Percentiles rank a stretch among this genome's conserved stretches.
phyloP scores from a whole-genome alignment of 495 filamentous ascomycete genomes.

The Amorphotheca resinae region DNA sequence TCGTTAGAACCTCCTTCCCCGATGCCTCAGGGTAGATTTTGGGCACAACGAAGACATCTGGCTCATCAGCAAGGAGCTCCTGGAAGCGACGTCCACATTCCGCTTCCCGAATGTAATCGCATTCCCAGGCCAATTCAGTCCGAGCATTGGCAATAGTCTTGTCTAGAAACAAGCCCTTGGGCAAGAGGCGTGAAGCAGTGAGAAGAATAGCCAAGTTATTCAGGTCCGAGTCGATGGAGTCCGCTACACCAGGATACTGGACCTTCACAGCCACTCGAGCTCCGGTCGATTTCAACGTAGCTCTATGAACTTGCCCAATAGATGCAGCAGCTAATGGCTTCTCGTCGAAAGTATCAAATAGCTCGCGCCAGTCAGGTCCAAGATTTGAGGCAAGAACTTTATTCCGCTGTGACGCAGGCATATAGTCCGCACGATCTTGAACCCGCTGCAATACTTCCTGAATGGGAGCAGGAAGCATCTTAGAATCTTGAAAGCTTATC shows the following conservation, averaged over 20 bases:
- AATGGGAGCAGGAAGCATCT: conserved; percentile 79
- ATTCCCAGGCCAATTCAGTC: conserved; percentile 88
- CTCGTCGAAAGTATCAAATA: conserved; percentile 78
- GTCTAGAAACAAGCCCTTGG: conserved; percentile 85
- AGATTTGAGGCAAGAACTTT: conserved; percentile 67
- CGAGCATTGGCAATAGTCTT: conserved; percentile 98
- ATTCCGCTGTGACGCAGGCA: conserved; percentile 86
- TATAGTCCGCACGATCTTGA: conserved; percentile 95
- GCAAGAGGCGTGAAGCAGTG: conserved; percentile 76
- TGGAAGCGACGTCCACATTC: conserved; percentile 63
- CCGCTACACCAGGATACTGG: conserved; percentile 93
- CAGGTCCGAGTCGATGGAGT: conserved; percentile 89
- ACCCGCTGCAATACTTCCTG: conserved; percentile 83
- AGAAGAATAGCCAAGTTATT: conserved; percentile 85
- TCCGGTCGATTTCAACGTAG: conserved; percentile 61
- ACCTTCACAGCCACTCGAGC: conserved; percentile 84
- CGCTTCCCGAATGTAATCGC: conserved; percentile 86
- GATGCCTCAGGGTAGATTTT: conserved; percentile 65
- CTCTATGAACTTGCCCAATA: conserved; percentile 91
- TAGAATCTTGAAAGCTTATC: conserved; percentile 96
- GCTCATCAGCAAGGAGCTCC: conserved; percentile 55
- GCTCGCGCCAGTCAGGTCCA: conserved; percentile 70
- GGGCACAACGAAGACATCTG: conserved; percentile 65
- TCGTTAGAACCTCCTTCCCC: conserved; percentile 79
- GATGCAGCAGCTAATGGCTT: conserved; percentile 93